Conservation (phyloP, 1,284 basidiomycete genomes). For the Sanghuangporus baumii region DNA sequence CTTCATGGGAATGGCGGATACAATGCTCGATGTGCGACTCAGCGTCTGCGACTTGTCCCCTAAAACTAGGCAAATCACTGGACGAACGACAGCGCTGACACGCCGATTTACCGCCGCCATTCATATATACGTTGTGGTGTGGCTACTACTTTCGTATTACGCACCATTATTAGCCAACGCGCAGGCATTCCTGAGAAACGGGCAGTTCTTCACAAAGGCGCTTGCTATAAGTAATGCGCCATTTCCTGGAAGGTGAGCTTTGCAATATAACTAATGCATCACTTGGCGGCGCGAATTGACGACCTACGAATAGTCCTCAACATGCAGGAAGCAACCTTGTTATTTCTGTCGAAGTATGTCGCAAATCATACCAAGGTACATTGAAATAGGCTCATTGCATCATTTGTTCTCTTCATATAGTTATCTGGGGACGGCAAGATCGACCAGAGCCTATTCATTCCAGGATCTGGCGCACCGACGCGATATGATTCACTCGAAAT, state of each 20-base stretch:
- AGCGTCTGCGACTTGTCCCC: not conserved
- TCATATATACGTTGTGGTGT: constrained; percentile 16
- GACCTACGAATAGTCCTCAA: constrained; percentile 20
- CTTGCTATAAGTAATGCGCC: constrained; percentile 47
- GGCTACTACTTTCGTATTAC: constrained; percentile 3
- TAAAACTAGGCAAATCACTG: not conserved
- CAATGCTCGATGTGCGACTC: not conserved
- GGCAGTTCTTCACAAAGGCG: constrained; percentile 41
- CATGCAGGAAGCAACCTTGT: constrained; percentile 32
- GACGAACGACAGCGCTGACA: not conserved
- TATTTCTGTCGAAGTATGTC: constrained; percentile 39
- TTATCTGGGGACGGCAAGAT: constrained; percentile 43
- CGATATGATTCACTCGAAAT: constrained; percentile 40
- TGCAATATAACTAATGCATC: not conserved
- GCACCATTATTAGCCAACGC: constrained; percentile 19
- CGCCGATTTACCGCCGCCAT: not conserved
- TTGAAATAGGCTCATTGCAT: not conserved
- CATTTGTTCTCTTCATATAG: constrained; percentile 23
- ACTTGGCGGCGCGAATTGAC: not conserved
- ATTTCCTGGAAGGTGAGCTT: constrained; percentile 35
- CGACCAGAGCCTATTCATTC: constrained; percentile 28
- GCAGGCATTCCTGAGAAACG: constrained; percentile 28
- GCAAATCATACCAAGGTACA: not conserved
- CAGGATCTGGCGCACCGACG: constrained; percentile 34
- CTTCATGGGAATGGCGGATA: not conserved